phyloP scores from a whole-genome alignment of 306 rosid genomes.

The Arachis stenosperma region DNA sequence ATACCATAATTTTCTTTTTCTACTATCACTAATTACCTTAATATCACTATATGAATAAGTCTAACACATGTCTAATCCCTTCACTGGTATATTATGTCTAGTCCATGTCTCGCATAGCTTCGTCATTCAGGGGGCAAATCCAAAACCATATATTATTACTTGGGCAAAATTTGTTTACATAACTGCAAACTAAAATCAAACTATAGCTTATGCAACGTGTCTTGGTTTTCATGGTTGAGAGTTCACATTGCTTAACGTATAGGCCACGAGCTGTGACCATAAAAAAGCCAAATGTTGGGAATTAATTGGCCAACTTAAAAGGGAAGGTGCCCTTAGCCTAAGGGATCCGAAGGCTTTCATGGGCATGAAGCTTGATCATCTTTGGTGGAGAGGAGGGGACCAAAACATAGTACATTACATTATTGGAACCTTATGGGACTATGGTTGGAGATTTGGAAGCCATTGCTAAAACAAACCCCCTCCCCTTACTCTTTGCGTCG shows the following conservation, averaged over 20 bases:
- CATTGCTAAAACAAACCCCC: neutral
- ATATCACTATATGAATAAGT: too few species aligned
- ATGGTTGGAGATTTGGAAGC: conserved; percentile 43
- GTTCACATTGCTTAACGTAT: conserved; percentile 35
- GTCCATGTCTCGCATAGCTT: too few species aligned
- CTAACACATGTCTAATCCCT: too few species aligned
- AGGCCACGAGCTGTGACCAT: conserved; percentile 36
- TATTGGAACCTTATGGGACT: conserved; percentile 12
- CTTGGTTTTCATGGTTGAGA: conserved; percentile 32
- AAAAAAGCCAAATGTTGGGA: conserved; percentile 41
- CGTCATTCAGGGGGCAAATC: neutral
- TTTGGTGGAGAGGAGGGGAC: conserved; percentile 48
- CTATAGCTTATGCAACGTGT: conserved; percentile 25
- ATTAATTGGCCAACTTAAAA: conserved; percentile 30
- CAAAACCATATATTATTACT: neutral
- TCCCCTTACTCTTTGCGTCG: conserved; percentile 22
- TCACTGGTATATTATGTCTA: too few species aligned
- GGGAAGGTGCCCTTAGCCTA: conserved; percentile 36
- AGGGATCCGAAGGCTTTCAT: conserved; percentile 29
- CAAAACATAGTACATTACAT: conserved; percentile 26
- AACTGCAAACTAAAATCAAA: conserved; percentile 7
- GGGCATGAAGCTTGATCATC: conserved; percentile 32
- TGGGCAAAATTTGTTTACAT: neutral
- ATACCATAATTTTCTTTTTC: too few species aligned
- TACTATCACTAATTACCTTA: too few species aligned